A percentile compares a stretch with the other conserved stretches of the same genome.
Conservation (phyloP, 495 filamentous ascomycete species). For the Penicillium flavigenum region DNA sequence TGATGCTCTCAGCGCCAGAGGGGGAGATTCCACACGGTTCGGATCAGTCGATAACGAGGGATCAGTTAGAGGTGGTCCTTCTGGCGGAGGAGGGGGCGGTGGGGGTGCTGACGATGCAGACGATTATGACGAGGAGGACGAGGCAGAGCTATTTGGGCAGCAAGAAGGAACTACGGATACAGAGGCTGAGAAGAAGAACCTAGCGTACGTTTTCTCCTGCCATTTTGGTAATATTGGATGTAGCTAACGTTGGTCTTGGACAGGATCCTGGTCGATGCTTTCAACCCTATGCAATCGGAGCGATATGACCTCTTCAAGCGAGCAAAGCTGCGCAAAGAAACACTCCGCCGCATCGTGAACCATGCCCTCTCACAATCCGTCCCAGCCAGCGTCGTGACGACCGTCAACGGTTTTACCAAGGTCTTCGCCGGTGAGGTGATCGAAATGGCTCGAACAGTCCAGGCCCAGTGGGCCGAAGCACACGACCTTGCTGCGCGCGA, state of each 20-base stretch:
- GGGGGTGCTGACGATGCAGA: conserved; percentile 60
- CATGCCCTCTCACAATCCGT: conserved; percentile 88
- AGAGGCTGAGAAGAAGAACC: conserved; percentile 68
- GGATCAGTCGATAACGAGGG: conserved; percentile 43
- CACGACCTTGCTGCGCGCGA: conserved; percentile 40
- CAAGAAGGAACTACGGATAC: conserved; percentile 62
- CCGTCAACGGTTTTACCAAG: conserved; percentile 79
- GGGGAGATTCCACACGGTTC: conserved; percentile 47
- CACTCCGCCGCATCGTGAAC: conserved; percentile 71
- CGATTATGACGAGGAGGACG: conserved; percentile 64
- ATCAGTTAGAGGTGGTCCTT: conserved; percentile 41
- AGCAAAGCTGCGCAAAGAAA: conserved; percentile 63
- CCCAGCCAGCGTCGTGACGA: conserved; percentile 71
- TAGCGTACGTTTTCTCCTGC: conserved; percentile 46
- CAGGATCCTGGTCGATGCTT: conserved; percentile 66
- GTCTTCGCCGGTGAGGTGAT: conserved; percentile 81
- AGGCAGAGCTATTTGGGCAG: conserved; percentile 60
- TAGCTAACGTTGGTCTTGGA: conserved; percentile 18
- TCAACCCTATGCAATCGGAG: conserved; percentile 64
- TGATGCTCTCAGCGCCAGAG: conserved; percentile 52
- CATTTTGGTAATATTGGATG: conserved; percentile 8
- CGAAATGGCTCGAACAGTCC: conserved; percentile 74
- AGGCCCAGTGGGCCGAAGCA: conserved; percentile 70
- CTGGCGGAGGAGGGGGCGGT: conserved; percentile 42
- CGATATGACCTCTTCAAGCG: conserved; percentile 74